Conservation (phyloP, 176 grass and related monocot genomes). For the Avena eriantha region DNA sequence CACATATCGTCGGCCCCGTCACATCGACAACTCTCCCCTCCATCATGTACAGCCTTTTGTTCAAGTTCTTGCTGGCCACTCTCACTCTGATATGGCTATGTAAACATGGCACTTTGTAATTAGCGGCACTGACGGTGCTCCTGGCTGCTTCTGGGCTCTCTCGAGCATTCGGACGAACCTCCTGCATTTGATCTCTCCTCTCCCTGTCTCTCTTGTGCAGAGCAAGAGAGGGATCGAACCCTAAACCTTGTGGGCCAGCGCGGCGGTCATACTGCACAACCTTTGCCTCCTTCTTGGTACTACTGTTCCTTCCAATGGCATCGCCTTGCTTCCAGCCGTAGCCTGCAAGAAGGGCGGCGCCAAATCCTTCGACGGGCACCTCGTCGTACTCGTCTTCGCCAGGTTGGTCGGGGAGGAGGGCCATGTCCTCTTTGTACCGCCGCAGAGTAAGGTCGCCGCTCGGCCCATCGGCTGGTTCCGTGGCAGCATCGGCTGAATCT, state of each 20-base stretch:
- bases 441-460: constrained; percentile 47
- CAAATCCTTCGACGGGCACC: constrained; percentile 61
- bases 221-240: constrained; percentile 51
- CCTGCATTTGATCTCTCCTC: not conserved
- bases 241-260: constrained; percentile 57
- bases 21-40: not conserved
- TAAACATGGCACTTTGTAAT: not conserved
- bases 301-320: constrained; percentile 60
- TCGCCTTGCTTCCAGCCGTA: constrained; percentile 84
- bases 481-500: not conserved
- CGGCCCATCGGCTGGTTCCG: not conserved
- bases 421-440: constrained; percentile 71
- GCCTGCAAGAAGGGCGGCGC: constrained; percentile 60
- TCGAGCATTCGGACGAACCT: not conserved
- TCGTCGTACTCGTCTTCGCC: constrained; percentile 62
- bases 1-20: too few relatives aligned
- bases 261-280: constrained; percentile 54
- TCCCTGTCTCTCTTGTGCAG: not conserved
- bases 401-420: constrained; percentile 59
- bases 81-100: not conserved
- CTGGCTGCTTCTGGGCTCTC: not conserved
- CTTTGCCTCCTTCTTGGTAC: constrained; percentile 52
- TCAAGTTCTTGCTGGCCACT: not conserved
- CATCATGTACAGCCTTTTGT: not conserved
- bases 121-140: not conserved